These are phyloP conservation scores for Dactylella cylindrospora DNA, from an alignment of 2,329 filamentous ascomycete species.

Conservation along the genomic window DNA sequence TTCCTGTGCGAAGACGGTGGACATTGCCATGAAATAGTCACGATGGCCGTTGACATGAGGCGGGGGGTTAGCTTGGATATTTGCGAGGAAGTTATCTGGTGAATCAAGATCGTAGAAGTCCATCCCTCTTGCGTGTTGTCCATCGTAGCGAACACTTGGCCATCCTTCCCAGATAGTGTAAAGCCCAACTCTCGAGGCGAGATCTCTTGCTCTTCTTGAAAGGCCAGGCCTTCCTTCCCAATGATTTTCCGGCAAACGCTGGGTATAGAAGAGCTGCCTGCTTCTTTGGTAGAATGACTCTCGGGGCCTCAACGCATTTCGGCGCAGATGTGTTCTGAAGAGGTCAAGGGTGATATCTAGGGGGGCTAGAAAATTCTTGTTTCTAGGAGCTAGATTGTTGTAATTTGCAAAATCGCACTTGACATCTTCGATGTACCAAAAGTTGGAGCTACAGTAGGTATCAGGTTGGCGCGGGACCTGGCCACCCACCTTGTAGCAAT, in stretches of 20 bases:
- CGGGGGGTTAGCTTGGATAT: conserved; percentile 7
- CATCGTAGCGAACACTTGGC: conserved; percentile 11
- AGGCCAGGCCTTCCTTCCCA: conserved; percentile 12
- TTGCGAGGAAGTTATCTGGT: conserved; percentile 8
- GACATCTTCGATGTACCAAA: conserved; percentile 9
- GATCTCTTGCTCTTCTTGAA: conserved; percentile 9
- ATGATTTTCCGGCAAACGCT: conserved; percentile 9
- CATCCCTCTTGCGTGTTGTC: conserved; percentile 10
- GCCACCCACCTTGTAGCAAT: conserved; percentile 8
- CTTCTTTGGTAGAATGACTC: conserved; percentile 8
- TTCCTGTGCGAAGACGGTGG: conserved; percentile 13
- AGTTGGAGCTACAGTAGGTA: not conserved
- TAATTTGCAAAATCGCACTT: conserved; percentile 12
- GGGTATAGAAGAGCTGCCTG: conserved; percentile 24
- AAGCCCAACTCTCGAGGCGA: conserved; percentile 9
- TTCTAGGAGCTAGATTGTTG: conserved; percentile 11
- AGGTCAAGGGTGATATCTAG: conserved; percentile 3
- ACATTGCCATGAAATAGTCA: conserved; percentile 26
- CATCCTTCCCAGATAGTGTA: conserved; percentile 15
- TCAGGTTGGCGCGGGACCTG: conserved; percentile 7
- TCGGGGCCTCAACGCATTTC: not conserved
- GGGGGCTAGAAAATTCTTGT: conserved; percentile 4
- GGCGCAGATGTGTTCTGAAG: conserved; percentile 9
- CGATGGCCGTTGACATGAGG: conserved; percentile 2
- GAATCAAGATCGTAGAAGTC: conserved; percentile 35